Evolutionary conservation across 139 green algal species (phyloP).

Genomic region (Tetradesmus lagerheimii): DNA sequence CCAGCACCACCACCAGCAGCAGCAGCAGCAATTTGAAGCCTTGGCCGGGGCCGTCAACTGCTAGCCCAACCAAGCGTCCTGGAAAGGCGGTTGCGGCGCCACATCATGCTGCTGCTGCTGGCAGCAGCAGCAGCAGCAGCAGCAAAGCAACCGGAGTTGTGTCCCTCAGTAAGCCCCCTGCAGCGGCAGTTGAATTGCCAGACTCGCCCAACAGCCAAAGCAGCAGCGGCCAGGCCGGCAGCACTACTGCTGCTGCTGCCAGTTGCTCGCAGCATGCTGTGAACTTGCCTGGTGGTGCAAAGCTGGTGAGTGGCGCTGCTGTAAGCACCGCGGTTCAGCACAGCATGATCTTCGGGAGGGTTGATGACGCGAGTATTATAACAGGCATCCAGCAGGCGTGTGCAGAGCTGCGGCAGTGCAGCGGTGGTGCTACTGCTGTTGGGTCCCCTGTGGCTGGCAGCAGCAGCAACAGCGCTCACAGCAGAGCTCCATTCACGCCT

Average conservation of each 20-base stretch:
- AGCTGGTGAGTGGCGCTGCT: neutral
- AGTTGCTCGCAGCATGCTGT: neutral
- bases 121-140: neutral
- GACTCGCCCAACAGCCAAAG: neutral
- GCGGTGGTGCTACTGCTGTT: neutral
- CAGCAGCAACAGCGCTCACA: neutral
- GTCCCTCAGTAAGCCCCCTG: neutral
- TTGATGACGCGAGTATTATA: constrained; percentile 35
- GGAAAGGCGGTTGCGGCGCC: neutral
- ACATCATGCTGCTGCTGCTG: neutral
- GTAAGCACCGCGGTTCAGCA: neutral
- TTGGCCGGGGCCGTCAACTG: neutral
- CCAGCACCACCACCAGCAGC: neutral
- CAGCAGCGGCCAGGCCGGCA: neutral
- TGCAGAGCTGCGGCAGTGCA: neutral
- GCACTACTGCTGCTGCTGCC: neutral
- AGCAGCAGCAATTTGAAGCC: neutral
- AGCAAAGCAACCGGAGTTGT: neutral
- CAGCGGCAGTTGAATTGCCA: neutral
- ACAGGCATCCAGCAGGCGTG: constrained; percentile 35
- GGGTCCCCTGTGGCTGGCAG: neutral
- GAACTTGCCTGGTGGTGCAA: neutral
- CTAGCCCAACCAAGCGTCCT: neutral
- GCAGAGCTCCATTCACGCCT: neutral
- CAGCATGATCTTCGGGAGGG: constrained; percentile 9